These are phyloP conservation scores for Rhodotorula sp. DNA, from an alignment of 1,284 basidiomycete species.

Conservation along the genomic window DNA sequence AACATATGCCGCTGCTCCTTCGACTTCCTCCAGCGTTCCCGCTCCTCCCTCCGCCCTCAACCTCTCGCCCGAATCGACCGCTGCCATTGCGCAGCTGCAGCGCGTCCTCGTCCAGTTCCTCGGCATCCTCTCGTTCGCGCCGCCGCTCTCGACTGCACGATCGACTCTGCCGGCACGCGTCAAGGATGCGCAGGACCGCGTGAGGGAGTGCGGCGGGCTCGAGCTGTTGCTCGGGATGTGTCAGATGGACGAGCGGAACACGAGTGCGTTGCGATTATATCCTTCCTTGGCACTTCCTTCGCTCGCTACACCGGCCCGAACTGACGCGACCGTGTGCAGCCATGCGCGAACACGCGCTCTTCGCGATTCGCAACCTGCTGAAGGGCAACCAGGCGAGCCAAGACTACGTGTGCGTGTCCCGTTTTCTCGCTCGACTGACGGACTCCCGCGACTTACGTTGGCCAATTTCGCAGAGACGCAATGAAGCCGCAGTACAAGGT, in stretches of 20 bases:
- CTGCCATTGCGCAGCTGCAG: slow-evolving; percentile 77
- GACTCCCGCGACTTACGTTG: too few relatives aligned
- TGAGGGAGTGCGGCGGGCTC: slow-evolving; percentile 70
- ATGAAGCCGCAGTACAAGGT: slow-evolving; percentile 35
- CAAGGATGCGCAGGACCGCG: slow-evolving; percentile 66
- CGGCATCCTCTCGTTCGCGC: slow-evolving; percentile 61
- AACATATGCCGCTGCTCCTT: background rate
- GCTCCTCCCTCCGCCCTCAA: slow-evolving; percentile 45
- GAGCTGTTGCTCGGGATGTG: slow-evolving; percentile 79
- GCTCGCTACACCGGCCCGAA: background rate
- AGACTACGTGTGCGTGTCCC: slow-evolving; percentile 62
- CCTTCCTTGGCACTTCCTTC: background rate
- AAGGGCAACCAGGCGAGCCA: slow-evolving; percentile 76
- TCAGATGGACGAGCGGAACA: slow-evolving; percentile 83
- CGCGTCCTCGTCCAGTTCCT: slow-evolving; percentile 78
- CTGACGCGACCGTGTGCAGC: slow-evolving; percentile 56
- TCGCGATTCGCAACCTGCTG: slow-evolving; percentile 75
- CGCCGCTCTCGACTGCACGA: background rate
- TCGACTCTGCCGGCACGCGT: background rate
- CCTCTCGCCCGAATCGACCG: slow-evolving; percentile 45
- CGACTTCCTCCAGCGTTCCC: background rate
- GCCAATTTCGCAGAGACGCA: background rate
- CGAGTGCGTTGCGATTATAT: slow-evolving; percentile 63
- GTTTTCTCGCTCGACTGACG: background rate
- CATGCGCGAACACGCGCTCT: slow-evolving; percentile 83